phyloP scores from a whole-genome alignment of 1,284 basidiomycete species.

The Malassezia globosa region DNA sequence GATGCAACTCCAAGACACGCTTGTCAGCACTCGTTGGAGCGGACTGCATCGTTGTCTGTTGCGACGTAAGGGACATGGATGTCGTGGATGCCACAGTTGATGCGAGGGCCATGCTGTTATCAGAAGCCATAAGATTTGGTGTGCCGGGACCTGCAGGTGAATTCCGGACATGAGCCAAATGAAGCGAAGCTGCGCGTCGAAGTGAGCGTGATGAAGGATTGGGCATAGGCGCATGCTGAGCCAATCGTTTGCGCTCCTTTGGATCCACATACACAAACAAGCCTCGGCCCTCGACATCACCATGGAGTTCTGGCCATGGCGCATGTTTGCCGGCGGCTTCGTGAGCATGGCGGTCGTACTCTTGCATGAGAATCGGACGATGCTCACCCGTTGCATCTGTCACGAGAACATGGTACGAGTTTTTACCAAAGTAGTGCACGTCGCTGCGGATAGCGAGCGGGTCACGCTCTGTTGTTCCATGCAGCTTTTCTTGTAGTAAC shows the following conservation, averaged over 20 bases:
- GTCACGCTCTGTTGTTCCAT: conserved; percentile 83
- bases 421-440: conserved; percentile 74
- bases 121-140: conserved; percentile 39
- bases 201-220: conserved; percentile 47
- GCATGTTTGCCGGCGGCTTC: conserved; percentile 22
- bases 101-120: conserved; percentile 80
- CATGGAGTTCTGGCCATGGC: conserved; percentile 53
- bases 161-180: conserved; percentile 23
- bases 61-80: conserved; percentile 48
- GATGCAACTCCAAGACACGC: conserved; percentile 30
- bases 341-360: conserved; percentile 49
- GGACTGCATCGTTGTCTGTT: conserved; percentile 14
- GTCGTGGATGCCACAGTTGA: conserved; percentile 79
- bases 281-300: conserved; percentile 47
- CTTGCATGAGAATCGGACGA: conserved; percentile 53
- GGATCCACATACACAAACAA: conserved; percentile 44
- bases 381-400: conserved; percentile 74
- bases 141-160: conserved; percentile 10
- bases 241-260: conserved; percentile 17
- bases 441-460: conserved; percentile 73
- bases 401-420: conserved; percentile 70
- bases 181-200: conserved; percentile 65
- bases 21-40: conserved; percentile 20
- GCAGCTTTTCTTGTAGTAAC: conserved; percentile 72
- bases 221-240: conserved; percentile 10